phyloP scores from a whole-genome alignment of 2,329 filamentous ascomycete genomes.

The Botrytis byssoidea region DNA sequence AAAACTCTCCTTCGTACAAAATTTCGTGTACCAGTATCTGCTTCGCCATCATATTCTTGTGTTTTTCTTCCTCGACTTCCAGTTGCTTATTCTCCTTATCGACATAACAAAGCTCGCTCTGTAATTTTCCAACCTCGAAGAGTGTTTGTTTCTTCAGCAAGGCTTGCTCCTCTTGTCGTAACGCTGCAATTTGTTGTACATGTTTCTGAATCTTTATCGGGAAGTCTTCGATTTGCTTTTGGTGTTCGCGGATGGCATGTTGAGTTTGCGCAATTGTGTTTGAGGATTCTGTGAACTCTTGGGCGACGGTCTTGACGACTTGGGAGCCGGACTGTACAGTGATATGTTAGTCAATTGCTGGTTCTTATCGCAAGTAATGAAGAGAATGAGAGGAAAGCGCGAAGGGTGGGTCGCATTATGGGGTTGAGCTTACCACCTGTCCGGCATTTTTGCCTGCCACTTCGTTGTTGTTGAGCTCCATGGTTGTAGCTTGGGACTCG shows the following conservation, averaged over 20 bases:
- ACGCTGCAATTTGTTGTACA: not conserved
- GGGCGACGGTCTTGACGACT: not conserved
- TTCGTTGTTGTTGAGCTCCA: not conserved
- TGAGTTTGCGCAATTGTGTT: not conserved
- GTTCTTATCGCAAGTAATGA: fast-evolving
- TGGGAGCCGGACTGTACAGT: not conserved
- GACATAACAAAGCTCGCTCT: not conserved
- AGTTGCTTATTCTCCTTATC: not conserved
- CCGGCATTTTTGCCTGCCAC: not conserved
- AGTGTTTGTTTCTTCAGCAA: not conserved
- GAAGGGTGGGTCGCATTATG: not conserved
- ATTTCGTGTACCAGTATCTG: not conserved
- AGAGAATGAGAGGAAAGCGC: too few species aligned
- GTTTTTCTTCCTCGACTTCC: not conserved
- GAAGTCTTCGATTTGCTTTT: not conserved
- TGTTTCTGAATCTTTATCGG: not conserved
- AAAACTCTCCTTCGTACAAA: not conserved
- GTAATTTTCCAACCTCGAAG: not conserved
- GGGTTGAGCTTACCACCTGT: not conserved
- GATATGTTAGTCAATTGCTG: not conserved
- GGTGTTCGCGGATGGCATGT: not conserved
- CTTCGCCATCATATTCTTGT: not conserved
- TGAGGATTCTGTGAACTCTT: not conserved
- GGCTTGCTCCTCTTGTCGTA: not conserved
- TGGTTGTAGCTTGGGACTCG: not conserved